Base-by-base conservation (phyloP, 345 rosid species). In the Murraya koenigii region DNA sequence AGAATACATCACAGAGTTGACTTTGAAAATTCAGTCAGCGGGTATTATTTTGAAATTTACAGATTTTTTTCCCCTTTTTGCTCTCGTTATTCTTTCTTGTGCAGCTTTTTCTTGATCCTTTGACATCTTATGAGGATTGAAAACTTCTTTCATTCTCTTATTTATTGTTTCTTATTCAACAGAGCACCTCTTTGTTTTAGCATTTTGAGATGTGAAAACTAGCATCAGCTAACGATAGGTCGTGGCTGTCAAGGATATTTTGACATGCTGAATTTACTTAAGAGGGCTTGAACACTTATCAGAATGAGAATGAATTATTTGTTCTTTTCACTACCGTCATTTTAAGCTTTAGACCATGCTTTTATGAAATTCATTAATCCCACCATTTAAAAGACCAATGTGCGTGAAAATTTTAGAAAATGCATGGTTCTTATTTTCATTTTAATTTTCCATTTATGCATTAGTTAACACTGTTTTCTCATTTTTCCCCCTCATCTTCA, bases 401-500 rank as follows among this genome's bases (percentile, higher is more conserved):
- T 54, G 66, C 28, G 28, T 65, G 78, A 69, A 63, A 65, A 32
- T 64, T 55, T 36, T 11, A 35, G 54, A 32, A 78, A 64, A 39
- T 20, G 23, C 17, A 61, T 52, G 62, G 14, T 23, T 20, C 17
- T 41, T 71, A 41, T 54, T 23, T 3, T 6, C 6, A 22, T 65
- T 55, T 70, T 25, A 25, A 9, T 55, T 33, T 56, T 61, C n/a
- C 39, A 14, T 39, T 44, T 69, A 39, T 38, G 35, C 63, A 25
- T 28, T 49, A 52, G 60, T 71, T 80, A 36, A 70, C 60, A 25
- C 63, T 73, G 5, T 56, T 75, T 74, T 67, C 52, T 77, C 23
- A 61, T 69, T 25, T 64, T 76, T 59, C 36, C 61, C 39, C 68
- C 66, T 62, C 77, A 63, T 74, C 47, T 70, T 87, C 77, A 78